Evolutionary conservation across 805 yeast genomes (phyloP).

Genomic region (Nakazawaea populi): DNA sequence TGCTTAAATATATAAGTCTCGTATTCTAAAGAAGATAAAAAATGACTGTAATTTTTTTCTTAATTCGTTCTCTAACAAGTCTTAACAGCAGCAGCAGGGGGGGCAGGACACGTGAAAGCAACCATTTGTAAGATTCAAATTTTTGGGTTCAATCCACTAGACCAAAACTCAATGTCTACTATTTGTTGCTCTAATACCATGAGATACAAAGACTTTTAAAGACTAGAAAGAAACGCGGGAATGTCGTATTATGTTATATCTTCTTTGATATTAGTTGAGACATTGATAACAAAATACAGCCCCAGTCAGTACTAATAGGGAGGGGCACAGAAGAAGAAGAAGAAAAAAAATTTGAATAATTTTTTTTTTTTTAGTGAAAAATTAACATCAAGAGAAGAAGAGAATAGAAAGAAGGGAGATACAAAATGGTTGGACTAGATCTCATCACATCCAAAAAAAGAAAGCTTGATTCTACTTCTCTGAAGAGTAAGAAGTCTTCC

Average conservation of each 20-base stretch:
- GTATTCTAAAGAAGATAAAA: not conserved
- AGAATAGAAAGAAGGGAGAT: slow-evolving; percentile 18
- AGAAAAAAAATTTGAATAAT: not conserved
- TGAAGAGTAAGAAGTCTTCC: slow-evolving; percentile 27
- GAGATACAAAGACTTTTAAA: no score
- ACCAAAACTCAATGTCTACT: no score
- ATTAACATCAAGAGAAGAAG: slow-evolving; percentile 21
- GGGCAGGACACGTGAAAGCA: no score
- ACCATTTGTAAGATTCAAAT: no score
- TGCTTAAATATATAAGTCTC: not conserved
- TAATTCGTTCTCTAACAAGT: no score
- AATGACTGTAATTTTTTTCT: no score
- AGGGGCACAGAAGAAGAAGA: not conserved
- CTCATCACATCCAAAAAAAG: slow-evolving; percentile 8
- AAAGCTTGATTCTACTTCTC: slow-evolving; percentile 4
- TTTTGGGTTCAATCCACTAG: no score
- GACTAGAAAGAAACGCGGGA: no score
- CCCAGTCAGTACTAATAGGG: not conserved
- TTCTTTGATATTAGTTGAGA: no score
- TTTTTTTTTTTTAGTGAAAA: not conserved
- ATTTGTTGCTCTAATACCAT: no score
- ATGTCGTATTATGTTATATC: no score
- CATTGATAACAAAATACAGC: not conserved
- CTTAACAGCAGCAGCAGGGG: no score
- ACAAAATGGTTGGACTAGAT: slow-evolving; percentile 17